A percentile compares a stretch with the other conserved stretches of the same genome.
phyloP scores from a whole-genome alignment of 2,329 filamentous ascomycete species.

The Penicillium sp. region DNA sequence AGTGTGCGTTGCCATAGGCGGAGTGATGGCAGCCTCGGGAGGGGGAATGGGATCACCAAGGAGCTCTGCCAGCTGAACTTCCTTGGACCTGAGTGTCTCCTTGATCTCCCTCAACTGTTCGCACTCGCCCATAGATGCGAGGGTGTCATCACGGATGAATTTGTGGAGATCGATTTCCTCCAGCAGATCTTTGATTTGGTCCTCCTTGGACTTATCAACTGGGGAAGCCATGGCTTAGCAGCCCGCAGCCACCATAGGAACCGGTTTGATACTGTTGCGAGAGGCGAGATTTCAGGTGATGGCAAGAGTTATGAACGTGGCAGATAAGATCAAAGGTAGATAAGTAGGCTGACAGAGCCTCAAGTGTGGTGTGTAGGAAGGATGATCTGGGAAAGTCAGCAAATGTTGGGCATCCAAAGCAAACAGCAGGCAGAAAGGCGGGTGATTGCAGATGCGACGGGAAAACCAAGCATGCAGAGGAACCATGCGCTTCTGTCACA shows the following conservation, averaged over 20 bases:
- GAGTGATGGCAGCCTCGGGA: neutral
- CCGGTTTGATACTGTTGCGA: neutral
- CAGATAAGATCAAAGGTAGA: neutral
- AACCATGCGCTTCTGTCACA: neutral
- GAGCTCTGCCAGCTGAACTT: conserved; percentile 27
- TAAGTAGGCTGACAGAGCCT: neutral
- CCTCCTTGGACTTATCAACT: conserved; percentile 22
- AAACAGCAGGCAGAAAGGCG: neutral
- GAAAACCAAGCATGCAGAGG: neutral
- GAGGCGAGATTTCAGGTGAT: neutral
- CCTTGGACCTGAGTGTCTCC: conserved; percentile 24
- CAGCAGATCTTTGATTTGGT: conserved; percentile 31
- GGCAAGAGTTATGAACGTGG: neutral
- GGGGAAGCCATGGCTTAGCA: conserved; percentile 10
- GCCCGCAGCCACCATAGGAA: neutral
- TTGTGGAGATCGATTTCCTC: conserved; percentile 37
- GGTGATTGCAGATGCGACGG: neutral
- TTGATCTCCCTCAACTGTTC: conserved; percentile 30
- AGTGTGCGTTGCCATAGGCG: neutral
- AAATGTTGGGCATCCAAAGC: neutral
- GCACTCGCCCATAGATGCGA: conserved; percentile 27
- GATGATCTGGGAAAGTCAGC: neutral
- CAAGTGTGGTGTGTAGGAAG: neutral
- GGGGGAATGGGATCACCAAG: conserved; percentile 1
- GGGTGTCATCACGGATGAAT: conserved; percentile 34